These are phyloP conservation scores for Cercospora brassicicola DNA, from an alignment of 2,329 filamentous ascomycete species.

Conservation along the genomic window DNA sequence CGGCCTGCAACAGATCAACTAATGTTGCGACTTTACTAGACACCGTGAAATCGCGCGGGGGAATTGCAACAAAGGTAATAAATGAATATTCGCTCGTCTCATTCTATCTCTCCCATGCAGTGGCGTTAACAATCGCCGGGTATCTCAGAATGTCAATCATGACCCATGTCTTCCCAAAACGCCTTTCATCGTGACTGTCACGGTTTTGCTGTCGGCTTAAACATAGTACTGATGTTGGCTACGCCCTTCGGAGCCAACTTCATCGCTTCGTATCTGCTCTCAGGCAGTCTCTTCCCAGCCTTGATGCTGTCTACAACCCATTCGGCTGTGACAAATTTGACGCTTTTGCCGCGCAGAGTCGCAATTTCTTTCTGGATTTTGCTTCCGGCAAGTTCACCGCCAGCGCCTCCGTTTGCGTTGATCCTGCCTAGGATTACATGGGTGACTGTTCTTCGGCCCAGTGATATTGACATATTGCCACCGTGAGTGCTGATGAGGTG, in stretches of 20 bases:
- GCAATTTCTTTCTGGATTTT: constrained; percentile 82
- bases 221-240: constrained; percentile 58
- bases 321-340: constrained; percentile 78
- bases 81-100: background rate
- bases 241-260: constrained; percentile 64
- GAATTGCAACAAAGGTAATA: too few relatives aligned
- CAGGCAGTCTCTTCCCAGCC: constrained; percentile 69
- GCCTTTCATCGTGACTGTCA: background rate
- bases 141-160: constrained; percentile 16
- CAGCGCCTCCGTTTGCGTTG: constrained; percentile 49
- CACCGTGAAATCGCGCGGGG: background rate
- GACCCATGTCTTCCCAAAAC: background rate
- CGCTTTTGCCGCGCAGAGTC: constrained; percentile 63
- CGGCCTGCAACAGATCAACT: too few relatives aligned
- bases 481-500: constrained; percentile 73
- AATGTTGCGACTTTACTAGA: too few relatives aligned
- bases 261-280: constrained; percentile 68
- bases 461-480: constrained; percentile 66
- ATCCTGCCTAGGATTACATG: constrained; percentile 78
- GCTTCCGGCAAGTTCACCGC: constrained; percentile 71
- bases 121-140: constrained; percentile 15
- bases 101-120: constrained; percentile 7
- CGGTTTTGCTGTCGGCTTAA: constrained; percentile 23
- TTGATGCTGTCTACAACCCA: constrained; percentile 87
- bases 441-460: constrained; percentile 73